These are phyloP conservation scores for Saccharomycopsis hybrid DNA, from an alignment of 1,139 yeast species.

Conservation along the genomic window DNA sequence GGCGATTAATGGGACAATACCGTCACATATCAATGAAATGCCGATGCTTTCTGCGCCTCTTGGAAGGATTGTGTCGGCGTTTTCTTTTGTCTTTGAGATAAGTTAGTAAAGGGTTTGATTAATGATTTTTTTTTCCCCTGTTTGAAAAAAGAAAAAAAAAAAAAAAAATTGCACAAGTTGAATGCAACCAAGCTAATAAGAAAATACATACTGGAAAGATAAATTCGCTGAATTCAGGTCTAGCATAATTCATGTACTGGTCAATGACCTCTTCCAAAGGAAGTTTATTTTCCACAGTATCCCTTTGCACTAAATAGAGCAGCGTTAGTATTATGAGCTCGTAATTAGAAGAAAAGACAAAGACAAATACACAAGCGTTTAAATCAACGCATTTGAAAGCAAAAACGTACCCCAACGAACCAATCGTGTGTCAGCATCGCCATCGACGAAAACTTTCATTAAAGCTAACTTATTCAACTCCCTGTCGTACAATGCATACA, in stretches of 20 bases:
- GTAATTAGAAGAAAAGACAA: too few species aligned
- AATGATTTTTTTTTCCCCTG: neutral
- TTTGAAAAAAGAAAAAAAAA: too few species aligned
- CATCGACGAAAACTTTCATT: slow-evolving; percentile 71
- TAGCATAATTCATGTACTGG: slow-evolving; percentile 55
- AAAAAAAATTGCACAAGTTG: too few species aligned
- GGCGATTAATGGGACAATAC: slow-evolving; percentile 44
- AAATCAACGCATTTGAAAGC: too few species aligned
- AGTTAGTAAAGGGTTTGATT: neutral
- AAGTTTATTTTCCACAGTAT: slow-evolving; percentile 31
- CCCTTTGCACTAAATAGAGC: slow-evolving; percentile 30
- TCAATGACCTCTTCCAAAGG: slow-evolving; percentile 48
- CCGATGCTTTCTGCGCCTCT: slow-evolving; percentile 50
- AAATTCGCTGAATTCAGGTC: slow-evolving; percentile 71
- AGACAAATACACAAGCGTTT: too few species aligned
- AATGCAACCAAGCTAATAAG: too few species aligned
- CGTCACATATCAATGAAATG: slow-evolving; percentile 66
- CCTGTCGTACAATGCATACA: slow-evolving; percentile 69
- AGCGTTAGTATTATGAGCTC: too few species aligned
- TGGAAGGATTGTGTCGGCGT: slow-evolving; percentile 14
- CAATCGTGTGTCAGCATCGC: slow-evolving; percentile 79
- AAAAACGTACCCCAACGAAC: slow-evolving; percentile 50
- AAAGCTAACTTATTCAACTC: slow-evolving; percentile 52
- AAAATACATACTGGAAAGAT: slow-evolving; percentile 40
- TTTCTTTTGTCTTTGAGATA: slow-evolving; percentile 6